These are phyloP conservation scores for Syzygium aqueum DNA, from an alignment of 345 rosid species.

Conservation along the genomic window DNA sequence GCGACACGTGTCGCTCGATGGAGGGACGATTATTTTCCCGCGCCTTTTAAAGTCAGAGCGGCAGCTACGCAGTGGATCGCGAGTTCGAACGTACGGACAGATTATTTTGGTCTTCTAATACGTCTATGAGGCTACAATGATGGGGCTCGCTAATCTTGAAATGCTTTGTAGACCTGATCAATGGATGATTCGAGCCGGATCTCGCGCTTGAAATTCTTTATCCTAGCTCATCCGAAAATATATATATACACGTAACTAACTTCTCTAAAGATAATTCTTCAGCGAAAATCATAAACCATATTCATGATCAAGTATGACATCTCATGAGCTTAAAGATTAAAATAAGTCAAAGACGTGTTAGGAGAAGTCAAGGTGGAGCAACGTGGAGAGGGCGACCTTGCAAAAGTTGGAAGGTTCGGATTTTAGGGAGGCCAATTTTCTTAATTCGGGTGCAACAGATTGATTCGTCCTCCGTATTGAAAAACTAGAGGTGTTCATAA, in stretches of 20 bases:
- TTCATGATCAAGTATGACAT: not conserved
- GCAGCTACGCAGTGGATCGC: not conserved
- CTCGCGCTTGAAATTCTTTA: too few species aligned
- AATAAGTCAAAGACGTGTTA: too few species aligned
- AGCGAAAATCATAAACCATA: not conserved
- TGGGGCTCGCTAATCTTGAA: too few species aligned
- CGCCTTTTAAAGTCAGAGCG: not conserved
- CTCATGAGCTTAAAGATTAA: not conserved
- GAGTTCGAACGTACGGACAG: not conserved
- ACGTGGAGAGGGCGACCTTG: not conserved
- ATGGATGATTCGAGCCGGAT: not conserved
- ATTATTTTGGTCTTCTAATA: not conserved
- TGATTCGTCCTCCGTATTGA: not conserved
- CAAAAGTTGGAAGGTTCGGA: accelerated
- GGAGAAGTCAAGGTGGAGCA: too few species aligned
- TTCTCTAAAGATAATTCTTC: not conserved
- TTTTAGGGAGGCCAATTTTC: not conserved
- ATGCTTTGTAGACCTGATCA: not conserved
- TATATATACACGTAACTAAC: not conserved
- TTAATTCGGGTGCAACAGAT: accelerated
- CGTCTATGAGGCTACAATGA: too few species aligned
- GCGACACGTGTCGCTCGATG: not conserved
- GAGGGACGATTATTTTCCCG: not conserved
- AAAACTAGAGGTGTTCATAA: not conserved
- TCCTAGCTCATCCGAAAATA: too few species aligned